Evolutionary conservation across 2,329 filamentous ascomycete genomes (phyloP), one percentile per base, ranked within the genome.

Genomic region (Verticillium isaacii): DNA sequence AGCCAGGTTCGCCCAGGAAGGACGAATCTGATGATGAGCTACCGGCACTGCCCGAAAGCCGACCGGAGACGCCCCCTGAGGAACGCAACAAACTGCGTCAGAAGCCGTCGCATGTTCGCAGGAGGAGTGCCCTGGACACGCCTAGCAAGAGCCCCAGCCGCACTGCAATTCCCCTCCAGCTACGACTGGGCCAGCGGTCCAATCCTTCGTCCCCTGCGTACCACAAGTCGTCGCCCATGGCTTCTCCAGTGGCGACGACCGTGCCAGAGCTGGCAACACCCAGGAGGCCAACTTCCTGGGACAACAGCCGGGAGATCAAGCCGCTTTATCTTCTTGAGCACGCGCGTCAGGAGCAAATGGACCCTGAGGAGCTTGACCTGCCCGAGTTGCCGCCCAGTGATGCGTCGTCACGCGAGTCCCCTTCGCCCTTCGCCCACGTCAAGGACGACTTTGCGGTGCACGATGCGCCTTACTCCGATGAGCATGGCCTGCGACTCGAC

Each of bases 261-360:
- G 70, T 71, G 57, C 63, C 70, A 5, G 77, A 81, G 14, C 65
- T 69, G 15, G 63, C 71, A 19, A 69, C 73, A 15, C 67, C 68
- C 15, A 80, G 76, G 66, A 73, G 75, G 58, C 85, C 85, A 14
- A 85, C 78, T 14, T 88, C 85, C 0, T 88, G 85, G 85, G 85
- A 87, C 55, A 85, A 76, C 65, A 82, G 82, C 19, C 84, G 84
- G 60, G 92, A 95, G 70, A 89, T 93, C 69, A 88, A 90, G 67
- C 93, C 93, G 0, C 78, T 97, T 9, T 94, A 91, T 74, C 86
- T 97, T 25, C 85, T 96, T 7, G 91, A 96, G 73, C 87, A 78
- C 65, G 78, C 78, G 3, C 77, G 80, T 9, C 76, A 78, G 52
- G 73, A 73, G 54, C 69, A 74, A 6, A 67, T 68, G 3, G 71